Conservation (phyloP, 257 asterid species). For the Scutellaria barbata region DNA sequence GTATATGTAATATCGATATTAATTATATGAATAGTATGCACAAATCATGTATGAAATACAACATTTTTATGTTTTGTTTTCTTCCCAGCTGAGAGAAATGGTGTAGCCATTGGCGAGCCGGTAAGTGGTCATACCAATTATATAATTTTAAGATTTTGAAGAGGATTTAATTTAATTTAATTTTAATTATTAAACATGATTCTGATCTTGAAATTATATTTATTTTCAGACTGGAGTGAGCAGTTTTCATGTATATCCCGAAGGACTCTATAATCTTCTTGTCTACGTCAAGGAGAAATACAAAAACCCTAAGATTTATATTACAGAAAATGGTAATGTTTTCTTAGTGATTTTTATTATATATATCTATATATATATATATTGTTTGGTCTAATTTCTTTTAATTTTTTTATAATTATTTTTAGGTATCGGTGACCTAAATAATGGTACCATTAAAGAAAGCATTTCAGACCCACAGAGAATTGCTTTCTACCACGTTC, state of each 20-base stretch:
- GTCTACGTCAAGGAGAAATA: constrained; percentile 35
- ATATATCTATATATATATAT: not conserved
- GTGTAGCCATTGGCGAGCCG: not conserved
- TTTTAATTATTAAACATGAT: too few relatives aligned
- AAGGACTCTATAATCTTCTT: constrained; percentile 39
- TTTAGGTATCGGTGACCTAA: constrained; percentile 37
- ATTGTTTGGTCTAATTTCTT: not conserved
- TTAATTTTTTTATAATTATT: not conserved
- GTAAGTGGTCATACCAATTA: not conserved
- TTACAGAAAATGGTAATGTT: constrained; percentile 47
- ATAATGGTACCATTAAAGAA: not conserved
- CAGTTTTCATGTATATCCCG: constrained; percentile 27
- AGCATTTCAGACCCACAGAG: constrained; percentile 37
- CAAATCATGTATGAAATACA: too few relatives aligned
- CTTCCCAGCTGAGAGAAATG: constrained; percentile 5
- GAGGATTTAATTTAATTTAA: not conserved
- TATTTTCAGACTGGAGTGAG: constrained; percentile 3
- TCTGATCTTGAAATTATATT: not conserved
- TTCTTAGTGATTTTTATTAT: not conserved
- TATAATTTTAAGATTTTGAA: not conserved
- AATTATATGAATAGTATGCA: too few relatives aligned
- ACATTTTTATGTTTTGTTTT: not conserved
- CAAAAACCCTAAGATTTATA: constrained; percentile 38
- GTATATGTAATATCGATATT: too few relatives aligned
- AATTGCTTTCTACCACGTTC: constrained; percentile 40